Evolutionary conservation across 441 rosid genomes (phyloP).

Genomic region (Eruca vesicaria): DNA sequence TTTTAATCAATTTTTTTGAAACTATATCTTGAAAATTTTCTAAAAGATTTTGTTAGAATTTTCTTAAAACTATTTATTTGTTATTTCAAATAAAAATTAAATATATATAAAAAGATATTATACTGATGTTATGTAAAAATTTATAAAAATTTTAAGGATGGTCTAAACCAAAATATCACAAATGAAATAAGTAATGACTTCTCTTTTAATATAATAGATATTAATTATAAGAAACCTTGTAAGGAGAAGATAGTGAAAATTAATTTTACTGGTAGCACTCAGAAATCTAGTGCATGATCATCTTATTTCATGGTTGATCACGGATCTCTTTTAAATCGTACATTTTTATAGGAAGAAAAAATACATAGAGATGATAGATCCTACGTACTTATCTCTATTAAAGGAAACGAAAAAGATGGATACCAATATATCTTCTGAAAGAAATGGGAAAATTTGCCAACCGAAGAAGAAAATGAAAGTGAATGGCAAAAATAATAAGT

Average conservation of each 20-base stretch:
- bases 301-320: background rate
- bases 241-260: background rate
- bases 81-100: too few species aligned
- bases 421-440: background rate
- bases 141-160: too few species aligned
- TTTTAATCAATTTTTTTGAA: too few species aligned
- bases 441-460: background rate
- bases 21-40: too few species aligned
- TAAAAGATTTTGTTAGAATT: too few species aligned
- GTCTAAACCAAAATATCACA: too few species aligned
- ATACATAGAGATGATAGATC: background rate
- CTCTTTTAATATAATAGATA: too few species aligned
- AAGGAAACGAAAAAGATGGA: background rate
- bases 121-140: too few species aligned
- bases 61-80: too few species aligned
- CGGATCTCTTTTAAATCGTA: background rate
- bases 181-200: too few species aligned
- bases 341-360: background rate
- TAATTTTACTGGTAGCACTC: background rate
- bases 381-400: background rate
- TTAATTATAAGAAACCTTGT: background rate
- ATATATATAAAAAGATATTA: too few species aligned
- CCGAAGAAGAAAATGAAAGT: background rate
- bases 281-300: background rate
- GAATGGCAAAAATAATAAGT: too few species aligned